phyloP scores from a whole-genome alignment of 78 protist genomes.

The Dictyostelium brefeldianum region DNA sequence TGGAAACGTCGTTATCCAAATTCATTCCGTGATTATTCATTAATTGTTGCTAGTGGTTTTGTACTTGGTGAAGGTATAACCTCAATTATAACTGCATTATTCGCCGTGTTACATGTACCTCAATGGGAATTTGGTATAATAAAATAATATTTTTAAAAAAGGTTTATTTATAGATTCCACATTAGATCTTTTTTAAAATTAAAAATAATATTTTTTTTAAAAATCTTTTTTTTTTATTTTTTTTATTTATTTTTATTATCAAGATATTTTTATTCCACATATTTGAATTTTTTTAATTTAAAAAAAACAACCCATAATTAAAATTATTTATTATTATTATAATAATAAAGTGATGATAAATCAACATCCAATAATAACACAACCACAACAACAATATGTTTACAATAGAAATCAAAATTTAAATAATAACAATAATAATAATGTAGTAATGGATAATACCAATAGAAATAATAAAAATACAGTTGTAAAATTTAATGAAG shows the following conservation, averaged over 20 bases:
- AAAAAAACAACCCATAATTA: neutral
- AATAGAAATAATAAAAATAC: neutral
- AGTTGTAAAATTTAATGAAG: neutral
- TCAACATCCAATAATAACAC: neutral
- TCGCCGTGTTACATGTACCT: neutral
- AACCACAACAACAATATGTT: neutral
- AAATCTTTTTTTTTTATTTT: too few species aligned
- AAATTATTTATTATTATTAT: neutral
- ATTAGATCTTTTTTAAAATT: too few species aligned
- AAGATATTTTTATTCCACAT: too few species aligned
- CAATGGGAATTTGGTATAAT: neutral
- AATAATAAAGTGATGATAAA: neutral
- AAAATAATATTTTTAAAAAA: too few species aligned
- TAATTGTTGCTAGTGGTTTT: slow-evolving; percentile 89
- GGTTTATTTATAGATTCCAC: too few species aligned
- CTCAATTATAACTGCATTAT: slow-evolving; percentile 80
- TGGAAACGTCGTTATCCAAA: slow-evolving; percentile 31
- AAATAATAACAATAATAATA: neutral
- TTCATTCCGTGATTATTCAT: slow-evolving; percentile 51
- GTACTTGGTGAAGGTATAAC: slow-evolving; percentile 92
- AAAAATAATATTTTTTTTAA: too few species aligned
- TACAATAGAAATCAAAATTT: neutral
- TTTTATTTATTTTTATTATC: too few species aligned
- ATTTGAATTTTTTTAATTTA: too few species aligned
- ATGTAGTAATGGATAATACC: neutral